Evolutionary conservation across 225 moss, liverwort and hornwort genomes (phyloP).

Genomic region (Anthoceros angustus): DNA sequence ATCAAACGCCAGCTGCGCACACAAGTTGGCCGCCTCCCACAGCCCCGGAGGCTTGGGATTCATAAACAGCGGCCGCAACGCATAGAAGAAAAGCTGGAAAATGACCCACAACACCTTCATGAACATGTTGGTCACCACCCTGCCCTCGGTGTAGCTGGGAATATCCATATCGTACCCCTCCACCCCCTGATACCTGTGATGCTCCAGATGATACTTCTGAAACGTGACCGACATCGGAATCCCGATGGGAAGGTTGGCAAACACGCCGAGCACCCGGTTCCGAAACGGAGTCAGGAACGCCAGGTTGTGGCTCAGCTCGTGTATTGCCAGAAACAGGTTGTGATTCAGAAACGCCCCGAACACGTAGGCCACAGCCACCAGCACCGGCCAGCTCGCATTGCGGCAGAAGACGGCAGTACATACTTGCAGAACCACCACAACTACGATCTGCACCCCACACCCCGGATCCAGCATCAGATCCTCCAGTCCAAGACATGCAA

Average conservation of each 20-base stretch:
- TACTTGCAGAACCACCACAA: constrained; percentile 56
- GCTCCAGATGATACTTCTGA: constrained; percentile 95
- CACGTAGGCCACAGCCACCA: constrained; percentile 54
- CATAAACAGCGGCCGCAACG: constrained; percentile 72
- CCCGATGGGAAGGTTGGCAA: constrained; percentile 72
- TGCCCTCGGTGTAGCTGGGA: constrained; percentile 77
- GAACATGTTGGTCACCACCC: constrained; percentile 46
- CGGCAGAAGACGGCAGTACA: constrained; percentile 49
- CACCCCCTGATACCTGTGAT: constrained; percentile 89
- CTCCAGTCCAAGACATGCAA: constrained; percentile 2
- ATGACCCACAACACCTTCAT: constrained; percentile 59
- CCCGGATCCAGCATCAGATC: no score
- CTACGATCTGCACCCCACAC: constrained; percentile 44
- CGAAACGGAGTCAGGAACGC: constrained; percentile 48
- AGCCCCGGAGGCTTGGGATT: constrained; percentile 79
- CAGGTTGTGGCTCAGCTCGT: constrained; percentile 92
- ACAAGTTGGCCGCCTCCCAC: constrained; percentile 77
- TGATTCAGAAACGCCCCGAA: constrained; percentile 95
- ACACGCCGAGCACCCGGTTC: constrained; percentile 72
- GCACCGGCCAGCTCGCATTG: constrained; percentile 39
- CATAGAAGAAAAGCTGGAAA: constrained; percentile 93
- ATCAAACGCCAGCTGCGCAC: constrained; percentile 46
- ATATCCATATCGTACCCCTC: constrained; percentile 97
- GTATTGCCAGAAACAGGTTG: constrained; percentile 89
- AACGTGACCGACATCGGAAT: constrained; percentile 98